phyloP scores from a whole-genome alignment of 139 green algal species.

The Yamagishiella unicocca region DNA sequence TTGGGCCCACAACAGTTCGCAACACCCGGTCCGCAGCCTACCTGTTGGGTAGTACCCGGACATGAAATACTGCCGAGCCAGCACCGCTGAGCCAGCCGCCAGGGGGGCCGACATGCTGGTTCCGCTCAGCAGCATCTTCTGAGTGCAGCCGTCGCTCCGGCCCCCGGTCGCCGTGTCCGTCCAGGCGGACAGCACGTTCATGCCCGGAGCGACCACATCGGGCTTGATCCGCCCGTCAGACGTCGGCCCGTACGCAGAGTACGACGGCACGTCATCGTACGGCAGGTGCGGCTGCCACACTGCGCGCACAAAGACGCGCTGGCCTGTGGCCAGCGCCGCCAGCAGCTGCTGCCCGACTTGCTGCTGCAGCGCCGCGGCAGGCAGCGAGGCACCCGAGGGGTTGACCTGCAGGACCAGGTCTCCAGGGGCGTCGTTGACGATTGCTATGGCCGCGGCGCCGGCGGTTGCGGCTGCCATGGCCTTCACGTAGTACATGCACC shows the following conservation, averaged over 20 bases:
- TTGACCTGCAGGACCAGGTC: not conserved
- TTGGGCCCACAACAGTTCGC: no score
- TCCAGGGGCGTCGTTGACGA: conserved; percentile 74
- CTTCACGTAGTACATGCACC: conserved; percentile 78
- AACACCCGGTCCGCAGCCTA: no score
- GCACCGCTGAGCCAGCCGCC: conserved; percentile 60
- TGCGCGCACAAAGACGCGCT: not conserved
- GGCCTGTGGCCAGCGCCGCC: not conserved
- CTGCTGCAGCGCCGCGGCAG: not conserved
- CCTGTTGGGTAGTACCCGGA: conserved; percentile 70
- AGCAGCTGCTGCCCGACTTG: conserved; percentile 11
- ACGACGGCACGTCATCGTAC: conserved; percentile 72
- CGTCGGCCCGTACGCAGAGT: conserved; percentile 74
- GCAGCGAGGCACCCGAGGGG: conserved; percentile 23
- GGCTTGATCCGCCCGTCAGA: conserved; percentile 84
- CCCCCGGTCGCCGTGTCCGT: not conserved
- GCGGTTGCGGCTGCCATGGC: conserved; percentile 63
- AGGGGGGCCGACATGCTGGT: conserved; percentile 90
- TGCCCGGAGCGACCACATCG: conserved; percentile 83
- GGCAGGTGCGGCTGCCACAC: conserved; percentile 40
- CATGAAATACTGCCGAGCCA: conserved; percentile 86
- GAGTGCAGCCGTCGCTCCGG: not conserved
- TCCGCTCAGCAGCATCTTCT: conserved; percentile 39
- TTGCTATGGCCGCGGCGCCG: conserved; percentile 71
- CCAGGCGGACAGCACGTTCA: not conserved